Evolutionary conservation across 768 basidiomycete genomes (phyloP), one percentile per base, ranked within the genome.

Genomic region (Chalciporus sphaerocephalus): DNA sequence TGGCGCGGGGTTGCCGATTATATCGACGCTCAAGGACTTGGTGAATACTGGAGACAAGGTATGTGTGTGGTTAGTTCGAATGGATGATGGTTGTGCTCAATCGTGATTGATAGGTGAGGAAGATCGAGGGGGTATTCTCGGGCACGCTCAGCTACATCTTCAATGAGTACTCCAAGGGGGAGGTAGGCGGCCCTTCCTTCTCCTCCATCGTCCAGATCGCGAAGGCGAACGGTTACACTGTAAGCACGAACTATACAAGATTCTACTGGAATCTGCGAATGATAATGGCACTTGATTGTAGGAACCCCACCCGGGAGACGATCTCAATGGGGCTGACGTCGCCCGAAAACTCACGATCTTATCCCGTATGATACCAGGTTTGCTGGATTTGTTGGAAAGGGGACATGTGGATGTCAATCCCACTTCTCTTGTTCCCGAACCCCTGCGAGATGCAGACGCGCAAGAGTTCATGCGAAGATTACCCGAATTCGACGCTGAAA

Each of bases 111-210:
- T 49, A 89, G 85, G 72, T 95, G 51, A 70, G 75, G 57, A 95
- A 91, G 74, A 90, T 98, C 53, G 96, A 99, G 66, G 96, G 96
- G 30, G 96, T 98, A 17, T 91, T 99, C 67, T 93, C 90, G 5
- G 96, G 96, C 8, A 99, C 96, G 3, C 81, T 99, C 76, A 92
- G 87, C 62, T 99, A 98, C 72, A 98, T 99, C 70, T 99, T 99
- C 78, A 98, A 98, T 71, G 83, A 92, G 91, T 93, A 71, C 85
- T 66, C 89, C 2, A 84, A 81, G 4, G 82, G 80, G 2, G 74
- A 76, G 37, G 69, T 81, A 5, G 77, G 78, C 39, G 86, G 85
- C 0, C 83, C 85, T 1, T 70, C 71, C 22, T 98, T 99, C 70
- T 95, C 92, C 5, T 83, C 89, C 20, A 85, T 98, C 27, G 95